Evolutionary conservation across 805 yeast species (phyloP).

Genomic region (Metschnikowia arizonensis): DNA sequence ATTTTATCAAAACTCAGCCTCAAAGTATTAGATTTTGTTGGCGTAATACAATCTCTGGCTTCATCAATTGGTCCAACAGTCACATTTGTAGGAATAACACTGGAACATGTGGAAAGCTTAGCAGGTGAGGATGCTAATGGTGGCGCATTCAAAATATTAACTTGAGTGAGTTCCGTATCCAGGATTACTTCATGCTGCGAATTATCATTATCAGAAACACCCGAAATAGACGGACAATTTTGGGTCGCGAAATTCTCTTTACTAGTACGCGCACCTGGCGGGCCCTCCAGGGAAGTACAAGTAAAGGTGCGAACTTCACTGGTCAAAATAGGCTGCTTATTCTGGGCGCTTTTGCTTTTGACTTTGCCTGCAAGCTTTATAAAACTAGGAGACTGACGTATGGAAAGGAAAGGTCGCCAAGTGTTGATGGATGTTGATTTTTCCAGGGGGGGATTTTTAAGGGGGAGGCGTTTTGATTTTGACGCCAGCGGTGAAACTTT

Average conservation of each 20-base stretch:
- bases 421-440: too few relatives aligned
- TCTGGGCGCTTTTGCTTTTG: background rate
- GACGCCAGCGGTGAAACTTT: too few relatives aligned
- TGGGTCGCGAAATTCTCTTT: background rate
- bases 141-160: background rate
- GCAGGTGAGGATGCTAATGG: background rate
- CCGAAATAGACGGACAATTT: background rate
- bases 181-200: conserved; percentile 1
- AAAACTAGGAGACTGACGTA: too few relatives aligned
- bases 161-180: background rate
- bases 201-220: background rate
- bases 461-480: too few relatives aligned
- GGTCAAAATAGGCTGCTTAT: background rate
- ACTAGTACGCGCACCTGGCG: background rate
- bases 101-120: background rate
- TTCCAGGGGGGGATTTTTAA: too few relatives aligned
- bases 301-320: background rate
- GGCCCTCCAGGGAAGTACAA: conserved; percentile 1
- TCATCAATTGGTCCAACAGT: too few relatives aligned
- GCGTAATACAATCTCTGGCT: too few relatives aligned
- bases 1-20: conserved; percentile 1
- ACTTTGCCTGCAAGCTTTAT: conserved; percentile 1
- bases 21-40: too few relatives aligned
- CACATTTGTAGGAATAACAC: background rate
- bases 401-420: too few relatives aligned